phyloP scores from a whole-genome alignment of 495 filamentous ascomycete genomes.

The Cercophora sp. region DNA sequence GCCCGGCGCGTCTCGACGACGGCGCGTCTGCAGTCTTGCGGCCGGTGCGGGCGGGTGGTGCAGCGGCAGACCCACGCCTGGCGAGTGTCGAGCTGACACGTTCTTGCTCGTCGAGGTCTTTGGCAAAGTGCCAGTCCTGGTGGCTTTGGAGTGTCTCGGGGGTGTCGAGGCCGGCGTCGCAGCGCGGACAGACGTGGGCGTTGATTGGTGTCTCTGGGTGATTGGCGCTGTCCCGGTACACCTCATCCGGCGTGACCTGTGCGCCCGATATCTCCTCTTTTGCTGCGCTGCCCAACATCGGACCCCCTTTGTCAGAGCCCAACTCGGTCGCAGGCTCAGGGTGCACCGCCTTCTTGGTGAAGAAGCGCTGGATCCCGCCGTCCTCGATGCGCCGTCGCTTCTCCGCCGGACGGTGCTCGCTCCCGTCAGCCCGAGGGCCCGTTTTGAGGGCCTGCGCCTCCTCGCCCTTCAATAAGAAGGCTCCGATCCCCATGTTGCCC shows the following conservation, averaged over 20 bases:
- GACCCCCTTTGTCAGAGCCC: conserved; percentile 26
- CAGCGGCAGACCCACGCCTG: conserved; percentile 27
- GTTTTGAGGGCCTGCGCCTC: conserved; percentile 53
- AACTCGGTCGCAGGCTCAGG: conserved; percentile 23
- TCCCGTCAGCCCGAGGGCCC: conserved; percentile 19
- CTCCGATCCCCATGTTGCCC: conserved; percentile 80
- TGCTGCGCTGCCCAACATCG: conserved; percentile 21
- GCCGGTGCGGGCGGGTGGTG: conserved; percentile 20
- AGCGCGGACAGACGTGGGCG: conserved; percentile 61
- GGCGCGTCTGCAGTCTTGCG: conserved; percentile 32
- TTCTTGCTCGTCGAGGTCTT: conserved; percentile 65
- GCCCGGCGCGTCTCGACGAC: conserved; percentile 24
- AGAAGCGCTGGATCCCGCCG: conserved; percentile 55
- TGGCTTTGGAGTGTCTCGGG: conserved; percentile 67
- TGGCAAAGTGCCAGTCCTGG: conserved; percentile 94
- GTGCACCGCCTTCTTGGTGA: conserved; percentile 37
- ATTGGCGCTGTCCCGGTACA: conserved; percentile 18
- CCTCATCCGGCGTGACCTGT: conserved; percentile 12
- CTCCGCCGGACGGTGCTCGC: conserved; percentile 32
- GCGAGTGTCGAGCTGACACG: conserved; percentile 43
- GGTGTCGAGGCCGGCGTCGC: conserved; percentile 53
- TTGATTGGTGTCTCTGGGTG: conserved; percentile 37
- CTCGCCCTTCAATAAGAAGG: conserved; percentile 76
- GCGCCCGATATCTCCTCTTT: conserved; percentile 8
- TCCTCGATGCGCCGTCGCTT: conserved; percentile 53